Evolutionary conservation across 2,329 filamentous ascomycete genomes (phyloP).

Genomic region (Macroventuria anomochaeta): DNA sequence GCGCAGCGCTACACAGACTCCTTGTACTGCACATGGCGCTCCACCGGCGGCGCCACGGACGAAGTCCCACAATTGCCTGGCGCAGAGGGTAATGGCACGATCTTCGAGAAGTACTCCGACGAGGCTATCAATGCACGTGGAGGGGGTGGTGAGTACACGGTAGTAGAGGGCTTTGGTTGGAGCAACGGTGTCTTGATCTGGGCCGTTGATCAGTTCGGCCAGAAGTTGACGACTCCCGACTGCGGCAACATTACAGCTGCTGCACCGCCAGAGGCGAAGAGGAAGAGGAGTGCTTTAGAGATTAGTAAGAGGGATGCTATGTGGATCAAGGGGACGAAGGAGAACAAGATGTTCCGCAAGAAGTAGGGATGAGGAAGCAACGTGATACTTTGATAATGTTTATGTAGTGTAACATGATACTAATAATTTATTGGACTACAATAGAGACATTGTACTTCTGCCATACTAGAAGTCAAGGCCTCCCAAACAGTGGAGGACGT

Average conservation of each 20-base stretch:
- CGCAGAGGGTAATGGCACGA: constrained; percentile 63
- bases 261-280: constrained; percentile 25
- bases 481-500: too few relatives aligned
- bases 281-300: constrained; percentile 43
- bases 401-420: not conserved
- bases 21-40: constrained; percentile 73
- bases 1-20: constrained; percentile 72
- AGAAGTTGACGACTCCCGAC: constrained; percentile 61
- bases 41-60: constrained; percentile 67
- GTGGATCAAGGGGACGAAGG: constrained; percentile 41
- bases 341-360: constrained; percentile 13
- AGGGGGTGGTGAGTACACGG: constrained; percentile 71
- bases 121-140: constrained; percentile 66
- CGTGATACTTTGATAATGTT: not conserved
- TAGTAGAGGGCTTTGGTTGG: constrained; percentile 75
- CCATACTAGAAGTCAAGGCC: too few relatives aligned
- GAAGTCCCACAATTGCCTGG: constrained; percentile 31
- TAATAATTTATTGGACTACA: not conserved
- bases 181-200: constrained; percentile 73
- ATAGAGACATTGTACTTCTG: not conserved
- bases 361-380: not conserved
- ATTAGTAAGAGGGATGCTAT: constrained; percentile 37
- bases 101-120: constrained; percentile 74
- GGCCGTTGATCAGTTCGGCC: constrained; percentile 67
- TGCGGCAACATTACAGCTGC: constrained; percentile 45